Evolutionary conservation across 106 monocot genomes (phyloP), one percentile per base, ranked within the genome.

Genomic region (Dendrobium chrysotoxum): DNA sequence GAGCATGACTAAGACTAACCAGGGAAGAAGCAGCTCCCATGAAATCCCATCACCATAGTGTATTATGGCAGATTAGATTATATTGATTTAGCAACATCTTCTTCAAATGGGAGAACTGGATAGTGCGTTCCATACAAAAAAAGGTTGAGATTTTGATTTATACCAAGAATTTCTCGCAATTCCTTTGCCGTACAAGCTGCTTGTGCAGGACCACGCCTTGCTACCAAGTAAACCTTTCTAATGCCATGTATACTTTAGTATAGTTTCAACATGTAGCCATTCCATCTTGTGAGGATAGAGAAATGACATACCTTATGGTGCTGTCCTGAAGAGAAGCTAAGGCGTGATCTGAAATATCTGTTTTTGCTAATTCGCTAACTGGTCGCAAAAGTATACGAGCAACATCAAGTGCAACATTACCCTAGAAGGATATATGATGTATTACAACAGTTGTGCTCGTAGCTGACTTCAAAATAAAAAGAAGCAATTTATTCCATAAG

Each of bases 121-220:
- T 6, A 61, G 1, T 6, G 8, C 13, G 15, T 31, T 71, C 4
- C 0, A 21, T 12, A 41, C n/a, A 42, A 8, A 74, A 21, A 40
- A 74, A 76, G 13, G 26, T 25, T 26, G 23, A 76, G 47, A 76
- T 46, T 73, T 26, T 40, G 23, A 8, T 23, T 40, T 76, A 11
- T 91, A 95, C 95, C 84, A 46, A 95, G 88, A 86, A 99, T 93
- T 91, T 99, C 92, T 85, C 95, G 90, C 44, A 99, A 79, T 83
- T 99, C 99, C 82, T 95, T 99, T 28, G 99, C 91, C 38, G 95
- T 99, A 82, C 99, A 99, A 79, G 99, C 99, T 86, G 93, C 93
- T 77, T 99, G 99, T 79, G 83, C 95, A 79, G 99, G 99, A 40
- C 99, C 99, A 81, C 99, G 86, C 79, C 99, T 83, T 83, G 95